phyloP scores from a whole-genome alignment of 2,329 filamentous ascomycete species.

The Ceratocystis harringtonii region DNA sequence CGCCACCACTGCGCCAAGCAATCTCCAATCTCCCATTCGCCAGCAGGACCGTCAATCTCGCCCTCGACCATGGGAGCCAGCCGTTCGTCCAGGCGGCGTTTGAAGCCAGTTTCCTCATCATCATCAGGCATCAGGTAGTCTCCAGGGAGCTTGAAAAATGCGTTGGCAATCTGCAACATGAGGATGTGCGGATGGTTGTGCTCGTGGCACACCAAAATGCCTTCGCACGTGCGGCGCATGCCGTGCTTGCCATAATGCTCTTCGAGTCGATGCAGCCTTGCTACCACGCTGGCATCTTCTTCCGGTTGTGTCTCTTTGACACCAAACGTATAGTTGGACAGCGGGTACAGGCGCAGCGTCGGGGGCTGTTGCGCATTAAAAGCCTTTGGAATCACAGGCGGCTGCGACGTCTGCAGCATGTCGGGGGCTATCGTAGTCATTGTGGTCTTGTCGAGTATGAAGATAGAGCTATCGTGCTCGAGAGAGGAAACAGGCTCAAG shows the following conservation, averaged over 20 bases:
- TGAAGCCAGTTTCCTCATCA: conserved; percentile 91
- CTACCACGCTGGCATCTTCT: conserved; percentile 89
- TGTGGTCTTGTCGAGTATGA: conserved; percentile 15
- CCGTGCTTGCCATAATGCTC: conserved; percentile 85
- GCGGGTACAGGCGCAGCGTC: conserved; percentile 80
- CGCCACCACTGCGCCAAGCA: conserved; percentile 97
- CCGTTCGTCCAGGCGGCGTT: conserved; percentile 77
- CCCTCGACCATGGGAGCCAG: conserved; percentile 78
- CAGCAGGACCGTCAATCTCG: conserved; percentile 63
- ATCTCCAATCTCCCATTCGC: conserved; percentile 85
- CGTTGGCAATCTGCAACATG: conserved; percentile 98
- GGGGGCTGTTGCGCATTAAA: conserved; percentile 84
- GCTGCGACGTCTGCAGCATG: conserved; percentile 60
- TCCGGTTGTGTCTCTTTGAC: conserved; percentile 97
- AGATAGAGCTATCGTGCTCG: background rate
- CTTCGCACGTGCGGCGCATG: conserved; percentile 95
- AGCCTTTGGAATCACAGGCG: conserved; percentile 61
- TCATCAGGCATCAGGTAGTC: conserved; percentile 85
- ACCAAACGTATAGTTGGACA: conserved; percentile 97
- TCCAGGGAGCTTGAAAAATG: conserved; percentile 96
- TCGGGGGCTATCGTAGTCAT: conserved; percentile 79
- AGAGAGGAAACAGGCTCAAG: background rate
- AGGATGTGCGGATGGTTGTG: conserved; percentile 98
- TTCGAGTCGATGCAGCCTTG: conserved; percentile 83
- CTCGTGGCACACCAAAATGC: conserved; percentile 93